Percentiles rank a stretch among this genome's conserved stretches.
These are phyloP conservation scores for Porphyrellus sp. DNA, from an alignment of 1,284 basidiomycete genomes.

Conservation along the genomic window DNA sequence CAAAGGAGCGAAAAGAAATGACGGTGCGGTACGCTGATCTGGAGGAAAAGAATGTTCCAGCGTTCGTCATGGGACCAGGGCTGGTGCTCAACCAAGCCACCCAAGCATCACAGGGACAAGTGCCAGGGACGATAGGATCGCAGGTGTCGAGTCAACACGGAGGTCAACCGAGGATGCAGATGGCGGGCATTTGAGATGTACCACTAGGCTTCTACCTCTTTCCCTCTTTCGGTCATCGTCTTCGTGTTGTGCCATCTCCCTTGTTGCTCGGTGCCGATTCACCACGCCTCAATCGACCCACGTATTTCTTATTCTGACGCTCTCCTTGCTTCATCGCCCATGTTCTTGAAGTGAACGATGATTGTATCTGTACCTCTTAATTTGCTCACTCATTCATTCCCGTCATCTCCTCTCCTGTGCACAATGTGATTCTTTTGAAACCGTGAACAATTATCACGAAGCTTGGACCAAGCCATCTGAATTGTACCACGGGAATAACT, in stretches of 20 bases:
- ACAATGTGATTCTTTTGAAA: conserved; percentile 23
- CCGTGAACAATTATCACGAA: conserved; percentile 18
- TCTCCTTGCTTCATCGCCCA: conserved; percentile 19
- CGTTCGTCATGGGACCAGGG: conserved; percentile 55
- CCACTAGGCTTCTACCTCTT: conserved; percentile 6
- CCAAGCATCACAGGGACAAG: conserved; percentile 28
- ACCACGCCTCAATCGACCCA: conserved; percentile 2
- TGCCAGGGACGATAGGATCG: conserved; percentile 32
- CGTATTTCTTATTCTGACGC: conserved; percentile 23
- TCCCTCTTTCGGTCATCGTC: conserved; percentile 6
- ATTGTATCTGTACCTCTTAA: conserved; percentile 39
- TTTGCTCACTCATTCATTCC: conserved; percentile 33
- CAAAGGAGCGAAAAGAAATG: conserved; percentile 84
- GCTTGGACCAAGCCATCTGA: conserved; percentile 11
- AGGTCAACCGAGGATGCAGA: conserved; percentile 34
- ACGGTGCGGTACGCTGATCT: conserved; percentile 82
- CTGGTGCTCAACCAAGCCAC: conserved; percentile 42
- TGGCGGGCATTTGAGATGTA: conserved; percentile 35
- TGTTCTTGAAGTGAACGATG: conserved; percentile 39
- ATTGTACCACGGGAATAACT: too few relatives aligned
- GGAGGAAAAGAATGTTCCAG: conserved; percentile 77
- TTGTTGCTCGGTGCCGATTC: conserved; percentile 9
- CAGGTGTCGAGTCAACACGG: conserved; percentile 28
- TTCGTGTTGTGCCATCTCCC: conserved; percentile 16
- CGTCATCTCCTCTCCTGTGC: conserved; percentile 13